Conservation (phyloP, 495 filamentous ascomycete species). For the Lentithecium fluviatile region DNA sequence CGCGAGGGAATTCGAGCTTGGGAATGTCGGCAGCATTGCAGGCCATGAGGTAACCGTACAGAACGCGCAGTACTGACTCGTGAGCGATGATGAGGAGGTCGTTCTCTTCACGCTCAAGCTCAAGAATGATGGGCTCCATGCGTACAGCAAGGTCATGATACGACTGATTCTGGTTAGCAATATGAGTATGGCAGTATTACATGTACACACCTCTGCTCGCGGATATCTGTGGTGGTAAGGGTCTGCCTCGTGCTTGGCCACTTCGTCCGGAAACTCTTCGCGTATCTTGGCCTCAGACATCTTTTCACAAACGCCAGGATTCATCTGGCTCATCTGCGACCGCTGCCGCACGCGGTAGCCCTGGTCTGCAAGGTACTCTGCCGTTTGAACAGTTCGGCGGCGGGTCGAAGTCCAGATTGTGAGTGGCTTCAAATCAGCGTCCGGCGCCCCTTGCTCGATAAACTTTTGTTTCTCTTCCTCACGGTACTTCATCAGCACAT, state of each 20-base stretch:
- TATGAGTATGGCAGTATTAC: not conserved
- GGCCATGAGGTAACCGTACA: conserved; percentile 98
- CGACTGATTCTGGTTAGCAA: conserved; percentile 56
- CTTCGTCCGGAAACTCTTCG: conserved; percentile 79
- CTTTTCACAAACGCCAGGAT: conserved; percentile 93
- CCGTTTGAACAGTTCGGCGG: conserved; percentile 87
- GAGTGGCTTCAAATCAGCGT: conserved; percentile 69
- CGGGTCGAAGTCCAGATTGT: conserved; percentile 94
- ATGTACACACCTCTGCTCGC: conserved; percentile 75
- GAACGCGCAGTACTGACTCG: conserved; percentile 90
- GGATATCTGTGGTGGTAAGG: conserved; percentile 98
- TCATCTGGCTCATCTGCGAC: conserved; percentile 93
- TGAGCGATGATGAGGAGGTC: conserved; percentile 97
- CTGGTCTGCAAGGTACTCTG: conserved; percentile 67
- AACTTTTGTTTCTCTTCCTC: conserved; percentile 72
- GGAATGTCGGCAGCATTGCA: conserved; percentile 97
- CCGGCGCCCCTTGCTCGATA: conserved; percentile 65
- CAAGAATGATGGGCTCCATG: conserved; percentile 97
- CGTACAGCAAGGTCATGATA: conserved; percentile 98
- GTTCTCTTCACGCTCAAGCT: conserved; percentile 94
- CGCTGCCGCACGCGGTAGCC: conserved; percentile 87
- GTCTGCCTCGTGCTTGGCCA: conserved; percentile 87
- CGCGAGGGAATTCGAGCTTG: conserved; percentile 85
- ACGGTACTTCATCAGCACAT: conserved; percentile 75
- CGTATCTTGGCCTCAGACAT: conserved; percentile 80